Evolutionary conservation across 2,329 filamentous ascomycete species (phyloP).

Genomic region (Fusarium hainanense): DNA sequence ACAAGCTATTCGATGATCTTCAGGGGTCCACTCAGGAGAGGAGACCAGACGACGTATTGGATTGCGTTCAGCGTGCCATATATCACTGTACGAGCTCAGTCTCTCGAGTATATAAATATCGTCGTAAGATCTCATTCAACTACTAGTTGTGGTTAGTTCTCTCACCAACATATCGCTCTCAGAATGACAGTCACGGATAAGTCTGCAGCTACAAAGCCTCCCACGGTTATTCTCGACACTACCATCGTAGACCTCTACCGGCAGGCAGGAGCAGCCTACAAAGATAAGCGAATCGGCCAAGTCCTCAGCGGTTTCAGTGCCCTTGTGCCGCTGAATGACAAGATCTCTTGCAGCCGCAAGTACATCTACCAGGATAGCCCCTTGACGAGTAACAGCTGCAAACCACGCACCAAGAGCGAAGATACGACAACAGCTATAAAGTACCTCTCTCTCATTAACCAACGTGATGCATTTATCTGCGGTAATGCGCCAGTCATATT

Average conservation of each 20-base stretch:
- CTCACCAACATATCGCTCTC: not conserved
- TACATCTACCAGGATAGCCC: conserved; percentile 52
- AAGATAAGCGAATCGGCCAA: conserved; percentile 46
- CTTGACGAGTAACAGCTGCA: conserved; percentile 44
- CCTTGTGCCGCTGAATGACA: conserved; percentile 39
- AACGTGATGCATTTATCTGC: conserved; percentile 52
- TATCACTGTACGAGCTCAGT: not conserved
- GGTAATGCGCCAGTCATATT: conserved; percentile 44
- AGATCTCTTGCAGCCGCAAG: conserved; percentile 51
- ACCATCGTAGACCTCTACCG: conserved; percentile 52
- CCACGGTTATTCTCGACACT: conserved; percentile 49
- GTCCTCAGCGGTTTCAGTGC: conserved; percentile 47
- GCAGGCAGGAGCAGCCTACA: conserved; percentile 36
- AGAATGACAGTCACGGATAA: not conserved
- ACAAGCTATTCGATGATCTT: not conserved
- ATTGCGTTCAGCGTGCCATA: not conserved
- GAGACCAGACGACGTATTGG: not conserved
- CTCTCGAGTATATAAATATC: not conserved
- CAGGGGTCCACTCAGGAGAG: not conserved
- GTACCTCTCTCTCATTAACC: conserved; percentile 51
- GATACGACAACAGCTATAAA: conserved; percentile 46
- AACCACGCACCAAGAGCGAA: conserved; percentile 19
- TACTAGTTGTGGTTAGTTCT: not conserved
- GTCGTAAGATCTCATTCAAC: no score
- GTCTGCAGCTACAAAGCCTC: conserved; percentile 28